A percentile compares a stretch with the other conserved stretches of the same genome.
Conservation (phyloP, 768 basidiomycete species). For the Lanmaoa pseudosensibilis region DNA sequence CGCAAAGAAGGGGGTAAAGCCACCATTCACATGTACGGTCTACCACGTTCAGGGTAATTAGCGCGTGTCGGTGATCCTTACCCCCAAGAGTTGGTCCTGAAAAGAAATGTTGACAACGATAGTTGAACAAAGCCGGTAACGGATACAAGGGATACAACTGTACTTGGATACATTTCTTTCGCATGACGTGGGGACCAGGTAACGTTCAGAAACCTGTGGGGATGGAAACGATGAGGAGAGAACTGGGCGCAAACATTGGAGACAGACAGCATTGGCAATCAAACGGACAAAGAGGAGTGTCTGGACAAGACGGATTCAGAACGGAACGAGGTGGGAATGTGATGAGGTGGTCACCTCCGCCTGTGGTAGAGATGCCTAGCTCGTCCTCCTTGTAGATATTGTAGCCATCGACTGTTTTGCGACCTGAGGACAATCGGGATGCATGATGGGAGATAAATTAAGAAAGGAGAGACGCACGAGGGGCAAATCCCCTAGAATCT, state of each 20-base stretch:
- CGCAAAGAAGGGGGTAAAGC: no score
- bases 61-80: neutral
- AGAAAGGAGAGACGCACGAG: constrained; percentile 49
- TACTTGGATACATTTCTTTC: neutral
- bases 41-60: neutral
- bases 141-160: constrained; percentile 1
- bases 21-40: neutral
- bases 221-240: neutral
- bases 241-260: neutral
- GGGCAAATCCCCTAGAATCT: constrained; percentile 73
- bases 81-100: neutral
- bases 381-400: constrained; percentile 81
- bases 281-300: constrained; percentile 83
- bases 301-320: constrained; percentile 41
- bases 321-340: constrained; percentile 6
- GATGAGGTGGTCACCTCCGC: constrained; percentile 60
- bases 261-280: constrained; percentile 85
- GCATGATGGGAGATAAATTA: constrained; percentile 1
- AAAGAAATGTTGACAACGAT: neutral
- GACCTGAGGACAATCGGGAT: constrained; percentile 47
- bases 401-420: constrained; percentile 79
- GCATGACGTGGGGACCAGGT: neutral
- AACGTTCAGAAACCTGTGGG: constrained; percentile 28
- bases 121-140: neutral
- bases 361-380: constrained; percentile 62